phyloP scores from a whole-genome alignment of 441 rosid species.

The Theobroma grandiflorum region DNA sequence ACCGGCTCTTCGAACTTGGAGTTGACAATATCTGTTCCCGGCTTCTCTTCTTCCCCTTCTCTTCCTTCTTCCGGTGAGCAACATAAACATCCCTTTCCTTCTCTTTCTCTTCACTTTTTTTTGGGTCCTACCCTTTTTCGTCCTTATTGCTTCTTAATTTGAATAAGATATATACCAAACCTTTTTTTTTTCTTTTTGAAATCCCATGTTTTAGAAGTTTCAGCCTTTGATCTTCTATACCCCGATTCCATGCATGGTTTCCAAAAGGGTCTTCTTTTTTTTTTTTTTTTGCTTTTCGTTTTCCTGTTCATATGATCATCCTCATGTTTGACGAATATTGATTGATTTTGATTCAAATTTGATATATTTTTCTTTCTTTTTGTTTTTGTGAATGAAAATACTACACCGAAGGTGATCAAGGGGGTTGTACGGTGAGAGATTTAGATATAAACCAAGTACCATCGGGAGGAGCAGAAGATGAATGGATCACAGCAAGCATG shows the following conservation, averaged over 20 bases:
- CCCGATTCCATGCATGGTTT: constrained; percentile 27
- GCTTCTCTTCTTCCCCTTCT: constrained; percentile 73
- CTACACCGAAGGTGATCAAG: constrained; percentile 25
- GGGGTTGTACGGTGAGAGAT: constrained; percentile 48
- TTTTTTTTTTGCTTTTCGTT: background rate
- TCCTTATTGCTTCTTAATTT: background rate
- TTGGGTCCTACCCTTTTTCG: background rate
- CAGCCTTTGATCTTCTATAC: background rate
- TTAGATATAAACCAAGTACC: constrained; percentile 78
- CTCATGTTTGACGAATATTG: background rate
- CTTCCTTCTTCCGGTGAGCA: constrained; percentile 54
- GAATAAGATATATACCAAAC: background rate
- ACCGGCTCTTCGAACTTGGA: constrained; percentile 71
- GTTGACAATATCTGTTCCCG: constrained; percentile 82
- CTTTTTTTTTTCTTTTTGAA: background rate
- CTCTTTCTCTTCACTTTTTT: background rate
- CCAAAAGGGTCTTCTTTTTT: background rate
- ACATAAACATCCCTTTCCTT: background rate
- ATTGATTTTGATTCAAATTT: background rate
- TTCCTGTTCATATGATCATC: background rate
- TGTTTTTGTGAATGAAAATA: background rate
- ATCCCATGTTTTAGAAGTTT: constrained; percentile 11
- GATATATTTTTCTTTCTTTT: background rate
- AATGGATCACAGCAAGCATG: constrained; percentile 41
- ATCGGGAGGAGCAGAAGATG: constrained; percentile 47